Evolutionary conservation across 2,329 filamentous ascomycete species (phyloP), one percentile per base, ranked within the genome.

Genomic region (Aspergillus arachidicola): DNA sequence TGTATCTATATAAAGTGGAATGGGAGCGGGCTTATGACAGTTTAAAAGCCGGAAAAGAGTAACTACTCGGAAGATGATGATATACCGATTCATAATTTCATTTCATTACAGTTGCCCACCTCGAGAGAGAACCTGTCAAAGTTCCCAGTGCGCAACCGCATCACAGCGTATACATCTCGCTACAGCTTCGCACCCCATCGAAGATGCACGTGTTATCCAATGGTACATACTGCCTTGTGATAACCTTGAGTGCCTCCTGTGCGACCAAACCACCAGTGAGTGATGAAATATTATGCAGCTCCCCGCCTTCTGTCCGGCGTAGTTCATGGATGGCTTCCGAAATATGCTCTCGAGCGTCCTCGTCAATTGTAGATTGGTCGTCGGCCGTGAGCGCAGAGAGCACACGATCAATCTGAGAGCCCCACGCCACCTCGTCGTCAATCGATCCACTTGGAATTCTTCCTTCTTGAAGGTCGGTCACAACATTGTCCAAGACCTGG

Each of bases 181-280:
- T 85, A 71, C 82, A 84, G 72, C 86, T 87, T 66, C 75, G 79
- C 2, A 89, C 81, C 1, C 87, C 87, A 71, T 89, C 86, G 68
- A 88, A 89, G 28, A 89, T 74, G 69, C 86, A 88, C 0, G 84
- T 87, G 64, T 89, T 88, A 73, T 89, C 86, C 10, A 89, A 80
- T 1, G 87, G 87, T 12, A 88, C 81, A 72, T 89, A 90, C 76
- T 90, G 87, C 71, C 85, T 83, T n/a, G 87, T 90, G 51, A 84
- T 66, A 6, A 88, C 85, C 76, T 99, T 99, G 81, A 99, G 96
- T 66, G 94, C 87, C 80, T 99, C 95, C 79, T 99, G 96, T n/a
- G 94, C 93, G 55, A 96, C 91, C 82, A 99, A 91, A 3, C 95
- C 96, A 34, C 95, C 96, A 1, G 89, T 91, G 61, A 97, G 81